Conservation (phyloP, 108 stramenopile species). For the Skeletonema menzelii region DNA sequence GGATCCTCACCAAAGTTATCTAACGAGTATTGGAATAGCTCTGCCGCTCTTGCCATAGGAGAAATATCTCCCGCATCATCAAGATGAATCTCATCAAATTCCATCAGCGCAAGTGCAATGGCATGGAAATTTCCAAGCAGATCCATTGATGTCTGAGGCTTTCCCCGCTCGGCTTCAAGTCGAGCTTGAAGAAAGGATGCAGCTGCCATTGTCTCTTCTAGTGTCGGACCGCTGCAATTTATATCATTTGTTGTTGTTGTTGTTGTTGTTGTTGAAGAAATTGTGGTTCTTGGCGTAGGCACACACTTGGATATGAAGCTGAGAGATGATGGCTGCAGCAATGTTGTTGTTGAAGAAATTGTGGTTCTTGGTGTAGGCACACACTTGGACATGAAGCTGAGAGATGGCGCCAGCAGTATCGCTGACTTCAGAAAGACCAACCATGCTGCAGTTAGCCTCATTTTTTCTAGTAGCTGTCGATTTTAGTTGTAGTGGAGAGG, state of each 20-base stretch:
- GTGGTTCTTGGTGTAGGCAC: neutral
- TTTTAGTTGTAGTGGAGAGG: neutral
- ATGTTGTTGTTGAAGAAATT: neutral
- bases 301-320: neutral
- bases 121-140: neutral
- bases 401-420: neutral
- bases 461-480: neutral
- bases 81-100: neutral
- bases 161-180: neutral
- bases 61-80: neutral
- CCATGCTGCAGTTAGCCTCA: neutral
- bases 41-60: neutral
- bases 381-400: neutral
- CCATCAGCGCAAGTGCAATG: neutral
- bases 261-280: neutral
- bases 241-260: neutral
- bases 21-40: neutral
- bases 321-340: neutral
- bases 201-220: neutral
- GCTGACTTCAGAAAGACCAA: neutral
- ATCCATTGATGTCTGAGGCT: neutral
- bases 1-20: neutral
- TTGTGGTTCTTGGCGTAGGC: neutral
- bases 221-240: neutral
- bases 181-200: neutral